Evolutionary conservation across 2,329 filamentous ascomycete genomes (phyloP).

Genomic region (Massarina eburnea): DNA sequence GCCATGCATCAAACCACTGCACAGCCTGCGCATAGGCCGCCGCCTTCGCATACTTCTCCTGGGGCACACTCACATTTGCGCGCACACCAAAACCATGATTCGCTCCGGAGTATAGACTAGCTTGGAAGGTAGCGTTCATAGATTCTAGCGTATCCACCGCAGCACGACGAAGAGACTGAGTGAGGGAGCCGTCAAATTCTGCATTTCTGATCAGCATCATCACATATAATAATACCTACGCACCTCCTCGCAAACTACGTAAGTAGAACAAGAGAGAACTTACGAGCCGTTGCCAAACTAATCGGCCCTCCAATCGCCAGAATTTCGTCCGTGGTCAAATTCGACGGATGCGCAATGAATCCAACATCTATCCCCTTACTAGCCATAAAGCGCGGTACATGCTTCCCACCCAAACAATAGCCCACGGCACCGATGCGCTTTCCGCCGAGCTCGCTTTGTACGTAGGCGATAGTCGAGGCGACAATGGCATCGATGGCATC

Average conservation of each 20-base stretch:
- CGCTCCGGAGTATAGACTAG: conserved; percentile 31
- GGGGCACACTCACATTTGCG: conserved; percentile 26
- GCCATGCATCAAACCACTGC: conserved; percentile 38
- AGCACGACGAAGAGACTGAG: conserved; percentile 10
- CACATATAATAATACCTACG: neutral
- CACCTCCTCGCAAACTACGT: neutral
- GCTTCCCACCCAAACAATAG: conserved; percentile 77
- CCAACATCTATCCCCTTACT: conserved; percentile 62
- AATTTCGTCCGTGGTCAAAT: conserved; percentile 67
- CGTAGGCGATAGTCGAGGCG: conserved; percentile 56
- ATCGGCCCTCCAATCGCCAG: conserved; percentile 66
- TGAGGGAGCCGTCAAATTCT: conserved; percentile 21
- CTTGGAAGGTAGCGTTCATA: conserved; percentile 36
- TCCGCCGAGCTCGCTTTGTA: conserved; percentile 54
- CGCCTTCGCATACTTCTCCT: conserved; percentile 39
- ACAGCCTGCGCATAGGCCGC: conserved; percentile 36
- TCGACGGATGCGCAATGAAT: conserved; percentile 71
- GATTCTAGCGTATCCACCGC: conserved; percentile 28
- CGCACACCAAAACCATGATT: conserved; percentile 40
- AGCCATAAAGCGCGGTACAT: conserved; percentile 64
- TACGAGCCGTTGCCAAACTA: conserved; percentile 62
- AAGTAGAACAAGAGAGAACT: conserved; percentile 12
- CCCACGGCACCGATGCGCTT: conserved; percentile 65
- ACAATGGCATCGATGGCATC: conserved; percentile 52
- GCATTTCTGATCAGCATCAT: neutral